Conservation (phyloP, 768 basidiomycete species). For the Lentinula guzmanii region DNA sequence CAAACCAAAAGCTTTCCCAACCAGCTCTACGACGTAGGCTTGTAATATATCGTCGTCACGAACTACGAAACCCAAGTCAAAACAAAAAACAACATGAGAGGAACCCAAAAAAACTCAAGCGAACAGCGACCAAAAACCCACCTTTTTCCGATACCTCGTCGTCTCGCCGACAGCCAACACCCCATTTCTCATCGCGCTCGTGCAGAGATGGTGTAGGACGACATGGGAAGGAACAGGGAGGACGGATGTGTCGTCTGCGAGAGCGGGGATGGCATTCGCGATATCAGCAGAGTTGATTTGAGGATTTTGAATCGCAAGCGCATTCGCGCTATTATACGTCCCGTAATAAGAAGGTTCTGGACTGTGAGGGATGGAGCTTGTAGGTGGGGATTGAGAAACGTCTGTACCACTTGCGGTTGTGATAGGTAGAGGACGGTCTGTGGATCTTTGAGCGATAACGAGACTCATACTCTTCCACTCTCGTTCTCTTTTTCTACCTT, state of each 20-base stretch:
- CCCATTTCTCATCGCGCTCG: slow-evolving; percentile 91
- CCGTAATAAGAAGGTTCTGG: neutral
- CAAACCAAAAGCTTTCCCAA: no score
- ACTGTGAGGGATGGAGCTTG: neutral
- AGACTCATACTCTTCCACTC: slow-evolving; percentile 26
- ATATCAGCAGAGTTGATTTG: neutral
- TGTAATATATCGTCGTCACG: slow-evolving; percentile 82
- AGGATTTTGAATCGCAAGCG: neutral
- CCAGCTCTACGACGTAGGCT: slow-evolving; percentile 40
- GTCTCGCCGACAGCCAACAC: slow-evolving; percentile 91
- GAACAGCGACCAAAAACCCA: slow-evolving; percentile 20
- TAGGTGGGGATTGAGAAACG: slow-evolving; percentile 15
- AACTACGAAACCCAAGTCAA: slow-evolving; percentile 40
- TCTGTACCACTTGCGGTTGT: slow-evolving; percentile 33
- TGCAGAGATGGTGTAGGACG: slow-evolving; percentile 90
- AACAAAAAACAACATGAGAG: slow-evolving; percentile 2
- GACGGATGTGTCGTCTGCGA: slow-evolving; percentile 85
- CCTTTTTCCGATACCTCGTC: slow-evolving; percentile 89
- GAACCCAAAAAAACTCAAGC: slow-evolving; percentile 2
- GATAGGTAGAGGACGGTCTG: slow-evolving; percentile 19
- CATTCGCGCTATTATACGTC: neutral
- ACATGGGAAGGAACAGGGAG: slow-evolving; percentile 91
- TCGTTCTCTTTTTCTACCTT: slow-evolving; percentile 8
- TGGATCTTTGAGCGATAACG: slow-evolving; percentile 12
- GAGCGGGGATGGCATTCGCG: slow-evolving; percentile 16